Evolutionary conservation across 148 eudicot species (phyloP).

Genomic region (Cornus suecica): DNA sequence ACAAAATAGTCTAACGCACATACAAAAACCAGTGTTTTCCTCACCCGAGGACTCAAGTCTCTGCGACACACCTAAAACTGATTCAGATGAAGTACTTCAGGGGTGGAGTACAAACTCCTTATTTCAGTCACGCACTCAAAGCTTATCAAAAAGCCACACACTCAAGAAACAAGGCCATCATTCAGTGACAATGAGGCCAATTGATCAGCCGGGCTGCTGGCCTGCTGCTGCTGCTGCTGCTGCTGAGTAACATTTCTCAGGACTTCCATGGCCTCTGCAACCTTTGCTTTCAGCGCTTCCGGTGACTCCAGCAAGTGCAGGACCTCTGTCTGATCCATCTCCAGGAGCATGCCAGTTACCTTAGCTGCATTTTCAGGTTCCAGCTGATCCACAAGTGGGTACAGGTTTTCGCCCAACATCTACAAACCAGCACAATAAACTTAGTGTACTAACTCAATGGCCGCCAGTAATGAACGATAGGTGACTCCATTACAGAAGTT

Average conservation of each 20-base stretch:
- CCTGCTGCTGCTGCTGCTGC: constrained; percentile 51
- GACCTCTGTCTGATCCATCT: constrained; percentile 83
- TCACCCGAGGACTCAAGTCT: neutral
- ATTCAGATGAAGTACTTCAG: neutral
- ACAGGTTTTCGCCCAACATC: constrained; percentile 77
- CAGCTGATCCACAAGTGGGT: constrained; percentile 72
- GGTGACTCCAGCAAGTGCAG: constrained; percentile 69
- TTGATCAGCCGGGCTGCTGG: constrained; percentile 49
- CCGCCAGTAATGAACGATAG: neutral
- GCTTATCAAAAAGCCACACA: neutral
- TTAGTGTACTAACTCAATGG: neutral
- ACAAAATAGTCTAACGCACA: neutral
- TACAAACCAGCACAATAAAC: constrained; percentile 15
- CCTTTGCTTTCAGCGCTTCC: constrained; percentile 73
- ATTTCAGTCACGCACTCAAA: neutral
- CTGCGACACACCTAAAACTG: neutral
- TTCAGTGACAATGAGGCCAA: constrained; percentile 54
- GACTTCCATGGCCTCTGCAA: constrained; percentile 76
- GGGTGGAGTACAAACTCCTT: too few relatives aligned
- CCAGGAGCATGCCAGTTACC: constrained; percentile 84
- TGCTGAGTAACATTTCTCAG: constrained; percentile 60
- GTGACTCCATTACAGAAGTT: neutral
- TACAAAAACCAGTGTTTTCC: neutral
- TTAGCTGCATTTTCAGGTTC: constrained; percentile 72
- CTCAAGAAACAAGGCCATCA: constrained; percentile 40